phyloP scores from a whole-genome alignment of 2,329 filamentous ascomycete species.

The Alternaria gaisen region DNA sequence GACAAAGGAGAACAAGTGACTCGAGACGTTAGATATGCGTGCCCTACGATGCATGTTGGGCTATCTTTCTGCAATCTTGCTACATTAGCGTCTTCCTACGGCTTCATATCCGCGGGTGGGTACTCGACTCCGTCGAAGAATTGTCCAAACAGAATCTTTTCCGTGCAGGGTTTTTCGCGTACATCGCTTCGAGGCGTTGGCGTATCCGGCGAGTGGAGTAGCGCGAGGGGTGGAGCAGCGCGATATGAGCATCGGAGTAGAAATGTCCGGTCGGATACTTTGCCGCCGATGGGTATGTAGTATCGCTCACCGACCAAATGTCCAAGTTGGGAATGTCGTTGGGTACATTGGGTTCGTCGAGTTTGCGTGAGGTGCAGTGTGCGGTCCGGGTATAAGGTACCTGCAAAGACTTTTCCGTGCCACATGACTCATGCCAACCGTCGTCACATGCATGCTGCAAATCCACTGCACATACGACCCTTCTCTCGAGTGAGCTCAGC shows the following conservation, averaged over 20 bases:
- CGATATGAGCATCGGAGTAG: conserved; percentile 24
- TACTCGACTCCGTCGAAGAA: conserved; percentile 13
- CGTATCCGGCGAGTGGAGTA: conserved; percentile 38
- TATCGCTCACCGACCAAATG: not conserved
- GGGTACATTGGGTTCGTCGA: not conserved
- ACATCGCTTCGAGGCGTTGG: conserved; percentile 18
- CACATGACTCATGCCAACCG: conserved; percentile 15
- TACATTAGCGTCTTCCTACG: conserved; percentile 19
- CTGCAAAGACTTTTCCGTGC: not conserved
- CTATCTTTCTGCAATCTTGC: conserved; percentile 8
- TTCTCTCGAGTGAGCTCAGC: conserved; percentile 13
- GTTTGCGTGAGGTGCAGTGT: not conserved
- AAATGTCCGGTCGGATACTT: conserved; percentile 8
- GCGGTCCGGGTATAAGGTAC: not conserved
- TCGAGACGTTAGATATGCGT: conserved; percentile 17
- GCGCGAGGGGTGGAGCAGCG: not conserved
- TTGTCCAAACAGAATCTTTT: conserved; percentile 33
- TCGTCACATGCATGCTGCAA: conserved; percentile 17
- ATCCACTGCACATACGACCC: not conserved
- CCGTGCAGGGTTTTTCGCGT: conserved; percentile 35
- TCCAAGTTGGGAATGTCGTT: not conserved
- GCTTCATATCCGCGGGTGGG: conserved; percentile 25
- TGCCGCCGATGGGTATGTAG: not conserved
- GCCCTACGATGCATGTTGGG: conserved; percentile 22
- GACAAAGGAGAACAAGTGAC: conserved; percentile 11